These are phyloP conservation scores for Cordyceps tenuipes DNA, from an alignment of 2,329 filamentous ascomycete species.

Conservation along the genomic window DNA sequence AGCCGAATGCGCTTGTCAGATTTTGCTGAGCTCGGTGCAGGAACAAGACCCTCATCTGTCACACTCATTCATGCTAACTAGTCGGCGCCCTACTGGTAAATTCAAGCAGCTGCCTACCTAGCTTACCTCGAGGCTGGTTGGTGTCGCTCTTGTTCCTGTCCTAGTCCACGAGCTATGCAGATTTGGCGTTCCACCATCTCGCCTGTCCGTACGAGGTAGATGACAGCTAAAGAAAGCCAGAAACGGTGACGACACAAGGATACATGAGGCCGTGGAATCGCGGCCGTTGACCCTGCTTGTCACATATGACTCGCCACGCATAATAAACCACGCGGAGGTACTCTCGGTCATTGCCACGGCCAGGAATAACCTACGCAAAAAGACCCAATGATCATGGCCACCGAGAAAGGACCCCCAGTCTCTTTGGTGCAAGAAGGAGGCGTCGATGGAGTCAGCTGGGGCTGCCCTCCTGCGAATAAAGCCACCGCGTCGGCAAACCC, in stretches of 20 bases:
- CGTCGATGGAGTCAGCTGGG: constrained; percentile 8
- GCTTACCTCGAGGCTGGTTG: not conserved
- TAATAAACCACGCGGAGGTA: not conserved
- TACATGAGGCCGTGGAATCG: no score
- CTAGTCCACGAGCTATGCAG: not conserved
- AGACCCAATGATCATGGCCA: not conserved
- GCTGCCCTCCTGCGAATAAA: not conserved
- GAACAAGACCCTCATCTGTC: not conserved
- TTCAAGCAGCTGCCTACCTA: not conserved
- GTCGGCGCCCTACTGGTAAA: not conserved
- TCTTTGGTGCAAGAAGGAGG: not conserved
- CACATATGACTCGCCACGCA: not conserved
- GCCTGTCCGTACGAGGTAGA: not conserved
- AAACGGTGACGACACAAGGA: not conserved
- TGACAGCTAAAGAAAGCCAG: not conserved
- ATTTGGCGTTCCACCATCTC: not conserved
- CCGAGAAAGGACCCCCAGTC: not conserved
- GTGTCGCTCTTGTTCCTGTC: not conserved
- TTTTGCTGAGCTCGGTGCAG: no score
- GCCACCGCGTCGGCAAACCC: not conserved
- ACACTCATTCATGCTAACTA: not conserved
- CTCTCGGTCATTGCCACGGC: not conserved
- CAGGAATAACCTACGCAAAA: not conserved
- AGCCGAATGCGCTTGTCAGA: no score
- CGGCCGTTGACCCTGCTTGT: not conserved